phyloP scores from a whole-genome alignment of 225 moss, liverwort and hornwort genomes.

The Neckera pumila region DNA sequence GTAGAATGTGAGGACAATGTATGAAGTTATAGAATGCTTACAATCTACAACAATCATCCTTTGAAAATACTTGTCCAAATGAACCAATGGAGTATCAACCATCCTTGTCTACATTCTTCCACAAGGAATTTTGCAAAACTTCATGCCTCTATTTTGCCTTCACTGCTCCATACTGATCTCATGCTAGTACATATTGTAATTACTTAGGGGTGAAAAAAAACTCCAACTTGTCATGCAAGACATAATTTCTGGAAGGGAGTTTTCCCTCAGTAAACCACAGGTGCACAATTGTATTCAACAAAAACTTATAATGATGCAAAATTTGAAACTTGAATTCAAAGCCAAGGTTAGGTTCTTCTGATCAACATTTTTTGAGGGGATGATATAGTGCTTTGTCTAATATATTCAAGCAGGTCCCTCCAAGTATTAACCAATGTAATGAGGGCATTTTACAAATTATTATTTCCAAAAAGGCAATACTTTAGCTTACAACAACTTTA shows the following conservation, averaged over 20 bases:
- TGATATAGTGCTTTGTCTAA: rapidly evolving
- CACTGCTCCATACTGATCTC: background rate
- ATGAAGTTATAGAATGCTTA: background rate
- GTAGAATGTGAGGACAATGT: background rate
- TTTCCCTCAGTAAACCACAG: rapidly evolving
- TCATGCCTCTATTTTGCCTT: background rate
- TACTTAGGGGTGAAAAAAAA: background rate
- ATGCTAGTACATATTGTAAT: rapidly evolving
- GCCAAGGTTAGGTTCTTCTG: rapidly evolving
- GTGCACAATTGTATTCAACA: background rate
- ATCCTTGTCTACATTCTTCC: background rate
- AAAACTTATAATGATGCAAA: background rate
- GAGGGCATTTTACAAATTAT: background rate
- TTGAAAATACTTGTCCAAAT: background rate
- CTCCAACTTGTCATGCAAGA: background rate
- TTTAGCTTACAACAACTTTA: too few relatives aligned
- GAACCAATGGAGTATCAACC: background rate
- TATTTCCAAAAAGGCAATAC: rapidly evolving
- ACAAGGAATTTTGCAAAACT: rapidly evolving
- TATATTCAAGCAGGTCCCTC: rapidly evolving
- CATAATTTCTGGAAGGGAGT: background rate
- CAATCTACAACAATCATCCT: background rate
- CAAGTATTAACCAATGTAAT: background rate
- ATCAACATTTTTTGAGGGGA: rapidly evolving
- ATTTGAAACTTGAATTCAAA: background rate